These are phyloP conservation scores for Echium plantagineum DNA, from an alignment of 257 asterid species.

Conservation along the genomic window DNA sequence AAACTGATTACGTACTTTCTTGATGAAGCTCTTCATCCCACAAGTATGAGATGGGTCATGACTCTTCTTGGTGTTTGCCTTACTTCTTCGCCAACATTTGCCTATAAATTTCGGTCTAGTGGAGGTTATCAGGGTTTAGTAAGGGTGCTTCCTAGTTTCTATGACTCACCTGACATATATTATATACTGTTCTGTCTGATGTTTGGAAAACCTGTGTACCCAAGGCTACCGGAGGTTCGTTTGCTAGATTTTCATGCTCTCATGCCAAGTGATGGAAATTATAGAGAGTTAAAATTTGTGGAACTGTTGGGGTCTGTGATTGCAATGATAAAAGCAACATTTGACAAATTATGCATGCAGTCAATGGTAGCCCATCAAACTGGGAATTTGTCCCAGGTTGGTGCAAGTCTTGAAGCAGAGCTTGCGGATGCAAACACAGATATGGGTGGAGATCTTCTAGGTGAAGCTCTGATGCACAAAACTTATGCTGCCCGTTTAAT, in stretches of 20 bases:
- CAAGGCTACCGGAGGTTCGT: slow-evolving; percentile 98
- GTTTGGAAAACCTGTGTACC: slow-evolving; percentile 93
- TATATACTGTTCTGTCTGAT: slow-evolving; percentile 90
- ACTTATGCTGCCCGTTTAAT: slow-evolving; percentile 98
- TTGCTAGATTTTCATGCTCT: slow-evolving; percentile 95
- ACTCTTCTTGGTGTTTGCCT: slow-evolving; percentile 98
- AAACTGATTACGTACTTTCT: slow-evolving; percentile 81
- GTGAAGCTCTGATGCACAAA: slow-evolving; percentile 99
- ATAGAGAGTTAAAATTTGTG: slow-evolving; percentile 64
- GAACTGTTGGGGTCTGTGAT: slow-evolving; percentile 84
- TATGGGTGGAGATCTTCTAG: slow-evolving; percentile 90
- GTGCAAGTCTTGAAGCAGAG: slow-evolving; percentile 89
- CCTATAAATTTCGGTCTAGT: slow-evolving; percentile 87
- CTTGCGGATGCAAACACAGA: slow-evolving; percentile 73
- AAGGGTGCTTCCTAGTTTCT: slow-evolving; percentile 90
- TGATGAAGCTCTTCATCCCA: slow-evolving; percentile 97
- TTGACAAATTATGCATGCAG: slow-evolving; percentile 79
- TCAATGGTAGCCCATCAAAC: slow-evolving; percentile 79
- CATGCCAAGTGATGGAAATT: slow-evolving; percentile 78
- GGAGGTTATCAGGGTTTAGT: slow-evolving; percentile 97
- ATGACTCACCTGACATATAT: slow-evolving; percentile 97
- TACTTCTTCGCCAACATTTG: slow-evolving; percentile 87
- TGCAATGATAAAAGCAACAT: slow-evolving; percentile 96
- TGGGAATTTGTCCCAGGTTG: slow-evolving; percentile 79
- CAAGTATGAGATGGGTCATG: slow-evolving; percentile 99